Evolutionary conservation across 1,139 yeast genomes (phyloP).

Genomic region (Debaryomyces udenii): DNA sequence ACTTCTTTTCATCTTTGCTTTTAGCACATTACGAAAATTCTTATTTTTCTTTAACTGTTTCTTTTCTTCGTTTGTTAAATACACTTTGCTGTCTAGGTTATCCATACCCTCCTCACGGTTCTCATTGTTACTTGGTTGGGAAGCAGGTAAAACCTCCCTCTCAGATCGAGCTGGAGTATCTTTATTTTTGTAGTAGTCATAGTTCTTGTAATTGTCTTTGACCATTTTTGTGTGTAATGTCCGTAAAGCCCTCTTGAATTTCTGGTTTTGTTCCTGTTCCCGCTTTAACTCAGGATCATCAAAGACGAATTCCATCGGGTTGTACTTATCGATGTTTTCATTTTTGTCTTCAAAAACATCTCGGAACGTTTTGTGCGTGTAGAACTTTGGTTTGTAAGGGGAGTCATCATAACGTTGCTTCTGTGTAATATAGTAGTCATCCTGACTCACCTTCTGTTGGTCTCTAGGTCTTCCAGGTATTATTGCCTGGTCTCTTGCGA

Average conservation of each 20-base stretch:
- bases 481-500: not conserved
- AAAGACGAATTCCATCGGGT: constrained; percentile 49
- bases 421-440: constrained; percentile 44
- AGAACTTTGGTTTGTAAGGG: constrained; percentile 37
- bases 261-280: constrained; percentile 22
- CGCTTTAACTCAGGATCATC: constrained; percentile 27
- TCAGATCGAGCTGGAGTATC: constrained; percentile 9
- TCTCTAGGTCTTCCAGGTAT: constrained; percentile 1
- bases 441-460: constrained; percentile 12
- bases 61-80: constrained; percentile 11
- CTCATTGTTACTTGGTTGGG: constrained; percentile 10
- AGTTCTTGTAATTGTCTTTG: constrained; percentile 36
- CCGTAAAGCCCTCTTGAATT: constrained; percentile 32
- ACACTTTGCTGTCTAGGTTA: constrained; percentile 12
- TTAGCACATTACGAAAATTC: constrained; percentile 30
- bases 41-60: constrained; percentile 27
- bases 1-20: constrained; percentile 28
- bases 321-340: constrained; percentile 34
- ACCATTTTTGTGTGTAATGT: constrained; percentile 34
- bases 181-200: constrained; percentile 39
- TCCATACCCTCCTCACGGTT: constrained; percentile 19
- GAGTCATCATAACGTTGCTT: constrained; percentile 40
- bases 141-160: constrained; percentile 7
- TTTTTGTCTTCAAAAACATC: constrained; percentile 42
- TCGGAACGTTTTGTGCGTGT: constrained; percentile 45